Percentiles rank a stretch among this genome's conserved stretches.
These are phyloP conservation scores for Tetrapisispora nanseiensis DNA, from an alignment of 805 yeast species.

Conservation along the genomic window DNA sequence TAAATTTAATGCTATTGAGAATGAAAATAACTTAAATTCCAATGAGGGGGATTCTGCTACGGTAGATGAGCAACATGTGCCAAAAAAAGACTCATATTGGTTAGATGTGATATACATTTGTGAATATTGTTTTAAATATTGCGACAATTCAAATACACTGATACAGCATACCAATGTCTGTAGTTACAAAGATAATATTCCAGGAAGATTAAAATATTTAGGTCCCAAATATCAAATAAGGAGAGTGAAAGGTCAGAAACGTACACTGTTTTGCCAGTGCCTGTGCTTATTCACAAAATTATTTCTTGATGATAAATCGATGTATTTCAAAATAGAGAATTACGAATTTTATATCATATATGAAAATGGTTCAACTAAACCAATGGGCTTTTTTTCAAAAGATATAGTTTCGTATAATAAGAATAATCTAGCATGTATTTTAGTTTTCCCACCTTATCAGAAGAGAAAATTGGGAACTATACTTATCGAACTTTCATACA, in stretches of 20 bases:
- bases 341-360: slow-evolving; percentile 74
- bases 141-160: slow-evolving; percentile 39
- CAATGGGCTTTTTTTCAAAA: slow-evolving; percentile 89
- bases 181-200: slow-evolving; percentile 32
- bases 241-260: slow-evolving; percentile 55
- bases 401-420: slow-evolving; percentile 68
- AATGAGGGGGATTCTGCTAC: not conserved
- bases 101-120: slow-evolving; percentile 60
- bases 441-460: slow-evolving; percentile 89
- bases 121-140: slow-evolving; percentile 75
- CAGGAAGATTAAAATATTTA: slow-evolving; percentile 64
- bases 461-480: slow-evolving; percentile 66
- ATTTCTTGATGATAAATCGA: slow-evolving; percentile 81
- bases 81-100: slow-evolving; percentile 39
- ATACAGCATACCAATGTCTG: slow-evolving; percentile 44
- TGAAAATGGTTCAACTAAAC: slow-evolving; percentile 38
- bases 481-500: slow-evolving; percentile 76
- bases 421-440: slow-evolving; percentile 83
- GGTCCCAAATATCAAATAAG: slow-evolving; percentile 49
- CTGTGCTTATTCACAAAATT: slow-evolving; percentile 78
- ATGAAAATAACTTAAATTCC: not conserved
- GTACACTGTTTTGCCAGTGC: slow-evolving; percentile 68
- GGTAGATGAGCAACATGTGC: too few species aligned
- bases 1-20: not conserved
- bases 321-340: slow-evolving; percentile 66